A percentile compares a stretch with the other conserved stretches of the same genome.
Evolutionary conservation across 2,329 filamentous ascomycete species (phyloP).

Genomic region (Alternaria infectoria): DNA sequence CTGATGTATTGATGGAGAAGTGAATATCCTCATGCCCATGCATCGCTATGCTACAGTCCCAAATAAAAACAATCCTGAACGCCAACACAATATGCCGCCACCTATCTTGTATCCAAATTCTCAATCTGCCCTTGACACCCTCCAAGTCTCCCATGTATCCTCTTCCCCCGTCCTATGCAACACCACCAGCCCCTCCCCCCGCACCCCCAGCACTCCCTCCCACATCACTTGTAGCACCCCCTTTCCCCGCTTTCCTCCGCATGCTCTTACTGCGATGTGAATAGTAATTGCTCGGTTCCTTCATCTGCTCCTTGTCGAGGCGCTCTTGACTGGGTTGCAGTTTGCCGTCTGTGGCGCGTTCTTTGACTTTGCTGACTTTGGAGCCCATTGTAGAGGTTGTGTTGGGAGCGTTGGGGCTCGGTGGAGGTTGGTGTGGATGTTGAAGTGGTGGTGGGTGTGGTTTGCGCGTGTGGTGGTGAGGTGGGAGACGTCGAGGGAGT

Average conservation of each 20-base stretch:
- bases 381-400: slow-evolving; percentile 34
- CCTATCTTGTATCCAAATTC: neutral
- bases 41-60: neutral
- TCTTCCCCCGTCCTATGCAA: neutral
- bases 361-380: slow-evolving; percentile 32
- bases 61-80: neutral
- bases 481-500: neutral
- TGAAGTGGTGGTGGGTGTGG: neutral
- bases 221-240: neutral
- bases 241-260: slow-evolving; percentile 39
- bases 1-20: neutral
- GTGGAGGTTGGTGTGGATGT: neutral
- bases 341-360: slow-evolving; percentile 22
- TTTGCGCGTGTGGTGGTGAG: neutral
- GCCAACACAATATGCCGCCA: neutral
- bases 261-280: slow-evolving; percentile 41
- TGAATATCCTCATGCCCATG: neutral
- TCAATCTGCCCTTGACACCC: neutral
- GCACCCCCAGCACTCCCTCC: slow-evolving; percentile 7
- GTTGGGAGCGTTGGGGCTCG: neutral
- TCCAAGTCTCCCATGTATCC: neutral
- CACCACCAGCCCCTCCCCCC: slow-evolving; percentile 16
- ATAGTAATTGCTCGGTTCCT: slow-evolving; percentile 45
- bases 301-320: slow-evolving; percentile 44
- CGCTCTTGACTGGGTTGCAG: slow-evolving; percentile 32